Conservation (phyloP, 371 early-diverging fungal species). For the Syncephalis plumigaleata region DNA sequence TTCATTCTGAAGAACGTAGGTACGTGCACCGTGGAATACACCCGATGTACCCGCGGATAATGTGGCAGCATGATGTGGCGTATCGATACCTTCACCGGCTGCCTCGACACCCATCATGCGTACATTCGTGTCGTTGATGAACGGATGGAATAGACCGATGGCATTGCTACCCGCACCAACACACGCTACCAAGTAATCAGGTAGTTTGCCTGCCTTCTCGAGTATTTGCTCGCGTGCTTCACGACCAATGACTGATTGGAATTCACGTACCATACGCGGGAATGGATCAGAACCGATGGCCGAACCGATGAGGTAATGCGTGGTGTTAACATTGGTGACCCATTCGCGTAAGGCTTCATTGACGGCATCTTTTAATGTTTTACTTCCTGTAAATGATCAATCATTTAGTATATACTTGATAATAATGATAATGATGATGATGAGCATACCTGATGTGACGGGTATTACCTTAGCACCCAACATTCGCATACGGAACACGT, state of each 20-base stretch:
- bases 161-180: constrained; percentile 94
- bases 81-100: constrained; percentile 75
- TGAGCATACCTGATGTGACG: constrained; percentile 33
- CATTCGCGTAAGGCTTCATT: constrained; percentile 98
- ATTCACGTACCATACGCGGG: constrained; percentile 89
- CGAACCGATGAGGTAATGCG: constrained; percentile 92
- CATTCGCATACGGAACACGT: constrained; percentile 91
- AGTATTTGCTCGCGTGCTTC: constrained; percentile 75
- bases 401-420: constrained; percentile 5
- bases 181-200: constrained; percentile 88
- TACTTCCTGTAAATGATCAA: constrained; percentile 22
- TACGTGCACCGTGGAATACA: constrained; percentile 90
- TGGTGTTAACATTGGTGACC: constrained; percentile 85
- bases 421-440: background rate
- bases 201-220: constrained; percentile 62
- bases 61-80: constrained; percentile 79
- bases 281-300: constrained; percentile 93
- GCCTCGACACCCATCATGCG: constrained; percentile 88
- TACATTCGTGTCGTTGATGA: constrained; percentile 63
- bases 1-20: constrained; percentile 81
- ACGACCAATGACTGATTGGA: constrained; percentile 83
- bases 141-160: constrained; percentile 94
- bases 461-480: constrained; percentile 87
- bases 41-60: constrained; percentile 74
- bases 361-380: constrained; percentile 92